These are phyloP conservation scores for Boletus sp. DNA, from an alignment of 1,284 basidiomycete genomes.

Conservation along the genomic window DNA sequence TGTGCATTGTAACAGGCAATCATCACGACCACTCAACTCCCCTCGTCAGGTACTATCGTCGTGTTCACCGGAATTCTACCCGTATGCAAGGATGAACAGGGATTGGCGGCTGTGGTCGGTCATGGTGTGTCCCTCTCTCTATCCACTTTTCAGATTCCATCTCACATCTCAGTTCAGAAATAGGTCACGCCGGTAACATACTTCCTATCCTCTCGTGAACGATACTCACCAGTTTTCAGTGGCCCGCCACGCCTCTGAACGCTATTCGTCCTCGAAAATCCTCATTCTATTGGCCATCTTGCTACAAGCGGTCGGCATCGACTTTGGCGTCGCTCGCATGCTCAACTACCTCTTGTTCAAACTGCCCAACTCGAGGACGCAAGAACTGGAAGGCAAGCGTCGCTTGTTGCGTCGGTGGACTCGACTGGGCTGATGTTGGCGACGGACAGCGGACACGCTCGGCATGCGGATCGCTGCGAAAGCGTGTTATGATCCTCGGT, in stretches of 20 bases:
- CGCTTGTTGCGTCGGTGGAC: too few species aligned
- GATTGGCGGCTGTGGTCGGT: slow-evolving; percentile 84
- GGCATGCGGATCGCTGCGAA: slow-evolving; percentile 73
- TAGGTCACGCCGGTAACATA: slow-evolving; percentile 76
- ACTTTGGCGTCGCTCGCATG: slow-evolving; percentile 49
- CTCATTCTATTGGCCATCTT: slow-evolving; percentile 53
- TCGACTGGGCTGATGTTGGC: slow-evolving; percentile 15
- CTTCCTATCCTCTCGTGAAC: slow-evolving; percentile 7
- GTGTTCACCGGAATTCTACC: slow-evolving; percentile 93
- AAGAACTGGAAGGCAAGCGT: slow-evolving; percentile 82
- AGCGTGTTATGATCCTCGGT: slow-evolving; percentile 83
- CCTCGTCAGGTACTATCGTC: slow-evolving; percentile 65
- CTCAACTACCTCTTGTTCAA: slow-evolving; percentile 63
- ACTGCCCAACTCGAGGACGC: slow-evolving; percentile 83
- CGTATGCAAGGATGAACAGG: slow-evolving; percentile 77
- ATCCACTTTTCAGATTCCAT: not conserved
- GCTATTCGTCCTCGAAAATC: slow-evolving; percentile 63
- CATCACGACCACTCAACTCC: not conserved
- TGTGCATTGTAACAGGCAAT: slow-evolving; percentile 33
- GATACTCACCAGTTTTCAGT: slow-evolving; percentile 47
- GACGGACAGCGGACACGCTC: slow-evolving; percentile 67
- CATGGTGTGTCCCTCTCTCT: slow-evolving; percentile 63
- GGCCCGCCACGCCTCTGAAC: slow-evolving; percentile 76
- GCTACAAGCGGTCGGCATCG: slow-evolving; percentile 59
- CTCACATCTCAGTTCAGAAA: slow-evolving; percentile 54